phyloP scores from a whole-genome alignment of 1,284 basidiomycete species.

The Rhodotorula sp. region DNA sequence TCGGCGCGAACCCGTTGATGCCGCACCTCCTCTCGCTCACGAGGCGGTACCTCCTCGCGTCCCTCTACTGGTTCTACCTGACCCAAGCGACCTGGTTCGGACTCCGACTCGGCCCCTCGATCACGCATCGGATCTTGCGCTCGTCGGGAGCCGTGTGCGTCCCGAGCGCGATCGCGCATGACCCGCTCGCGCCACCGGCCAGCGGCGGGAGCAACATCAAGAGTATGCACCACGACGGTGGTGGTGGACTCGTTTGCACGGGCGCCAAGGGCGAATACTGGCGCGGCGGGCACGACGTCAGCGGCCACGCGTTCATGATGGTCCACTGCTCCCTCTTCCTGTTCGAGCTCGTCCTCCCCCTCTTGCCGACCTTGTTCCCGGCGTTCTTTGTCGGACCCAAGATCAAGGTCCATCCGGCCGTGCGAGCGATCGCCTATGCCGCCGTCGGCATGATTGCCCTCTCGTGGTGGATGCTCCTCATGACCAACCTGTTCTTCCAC shows the following conservation, averaged over 20 bases:
- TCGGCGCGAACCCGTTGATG: conserved; percentile 6
- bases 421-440: conserved; percentile 55
- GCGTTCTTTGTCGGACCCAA: conserved; percentile 9
- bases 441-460: conserved; percentile 60
- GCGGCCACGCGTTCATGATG: conserved; percentile 90
- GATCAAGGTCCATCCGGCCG: conserved; percentile 40
- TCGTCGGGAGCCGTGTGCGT: conserved; percentile 79
- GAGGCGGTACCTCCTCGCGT: conserved; percentile 64
- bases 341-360: conserved; percentile 32
- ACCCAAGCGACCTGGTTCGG: conserved; percentile 65
- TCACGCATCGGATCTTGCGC: conserved; percentile 73
- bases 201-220: neutral
- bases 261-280: conserved; percentile 41
- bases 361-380: conserved; percentile 45
- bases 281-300: conserved; percentile 85
- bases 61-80: conserved; percentile 63
- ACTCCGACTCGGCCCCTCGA: conserved; percentile 63
- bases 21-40: conserved; percentile 46
- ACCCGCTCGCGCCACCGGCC: conserved; percentile 4
- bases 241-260: conserved; percentile 14
- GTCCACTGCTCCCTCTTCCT: conserved; percentile 74
- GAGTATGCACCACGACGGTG: neutral
- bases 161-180: conserved; percentile 37
- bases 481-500: conserved; percentile 89
- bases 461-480: conserved; percentile 73